Conservation (phyloP, 441 rosid species). For the Hura crepitans region DNA sequence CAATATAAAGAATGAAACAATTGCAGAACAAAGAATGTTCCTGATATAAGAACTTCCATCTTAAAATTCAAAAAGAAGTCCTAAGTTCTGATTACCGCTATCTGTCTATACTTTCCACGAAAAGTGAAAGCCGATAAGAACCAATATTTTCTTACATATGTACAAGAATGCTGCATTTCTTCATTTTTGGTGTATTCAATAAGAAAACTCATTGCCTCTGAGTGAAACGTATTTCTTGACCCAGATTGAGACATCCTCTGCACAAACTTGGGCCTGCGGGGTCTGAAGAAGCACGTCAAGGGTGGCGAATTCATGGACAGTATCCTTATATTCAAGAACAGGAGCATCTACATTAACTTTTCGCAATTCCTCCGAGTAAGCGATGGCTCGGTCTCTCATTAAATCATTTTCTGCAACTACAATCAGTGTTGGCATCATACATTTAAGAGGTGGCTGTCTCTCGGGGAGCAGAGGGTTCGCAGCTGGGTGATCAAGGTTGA, state of each 20-base stretch:
- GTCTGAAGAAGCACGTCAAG: slow-evolving; percentile 74
- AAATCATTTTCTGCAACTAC: slow-evolving; percentile 86
- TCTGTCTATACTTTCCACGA: background rate
- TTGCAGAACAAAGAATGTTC: slow-evolving; percentile 8
- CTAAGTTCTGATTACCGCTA: slow-evolving; percentile 11
- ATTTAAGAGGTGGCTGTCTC: slow-evolving; percentile 60
- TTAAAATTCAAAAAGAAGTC: slow-evolving; percentile 8
- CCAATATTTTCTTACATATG: slow-evolving; percentile 1
- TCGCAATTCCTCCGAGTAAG: slow-evolving; percentile 76
- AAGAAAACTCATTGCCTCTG: slow-evolving; percentile 84
- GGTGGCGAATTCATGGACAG: slow-evolving; percentile 84
- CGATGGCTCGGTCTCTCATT: slow-evolving; percentile 88
- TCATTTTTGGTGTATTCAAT: slow-evolving; percentile 34
- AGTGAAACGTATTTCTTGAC: slow-evolving; percentile 78
- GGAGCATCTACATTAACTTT: slow-evolving; percentile 87
- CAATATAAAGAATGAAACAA: background rate
- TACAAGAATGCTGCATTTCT: slow-evolving; percentile 16
- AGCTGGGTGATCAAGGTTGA: slow-evolving; percentile 70
- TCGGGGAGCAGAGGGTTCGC: slow-evolving; percentile 74
- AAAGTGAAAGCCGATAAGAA: background rate
- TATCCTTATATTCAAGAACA: slow-evolving; percentile 78
- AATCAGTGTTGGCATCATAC: slow-evolving; percentile 82
- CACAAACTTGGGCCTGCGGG: slow-evolving; percentile 80
- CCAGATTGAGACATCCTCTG: slow-evolving; percentile 89
- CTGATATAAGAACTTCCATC: slow-evolving; percentile 9